Base-by-base conservation (phyloP, 768 basidiomycete species). In the Dentipellis fragilis region DNA sequence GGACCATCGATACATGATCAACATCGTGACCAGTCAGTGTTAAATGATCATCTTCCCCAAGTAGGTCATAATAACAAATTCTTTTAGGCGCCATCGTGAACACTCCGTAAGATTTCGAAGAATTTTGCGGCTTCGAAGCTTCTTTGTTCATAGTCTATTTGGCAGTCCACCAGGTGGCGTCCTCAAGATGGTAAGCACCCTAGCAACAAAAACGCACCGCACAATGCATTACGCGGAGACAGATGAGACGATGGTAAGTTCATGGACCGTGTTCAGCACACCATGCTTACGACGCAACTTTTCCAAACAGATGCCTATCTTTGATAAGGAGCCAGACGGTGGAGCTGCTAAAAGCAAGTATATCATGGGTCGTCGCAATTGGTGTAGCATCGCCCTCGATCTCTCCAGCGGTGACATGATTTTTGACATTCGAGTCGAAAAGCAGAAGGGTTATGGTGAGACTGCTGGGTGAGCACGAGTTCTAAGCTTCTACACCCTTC, bases 1-100 rank as follows among this genome's bases (percentile, higher is more conserved):
- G 22, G 96, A 97, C 67, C 73, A 82, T 65, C 81, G 92, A 47
- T 96, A 90, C 68, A 97, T 98, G 93, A 66, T 94, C 49, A 94
- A 95, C 61, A 72, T 93, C 36, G 79, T 91, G 9, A 83, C 89
- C 4, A 92, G 90, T 85, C 62, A 58, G 80, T 71, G 14, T 16
- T 34, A 57, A 7, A 10, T 37, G 34, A 21, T 17, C 36, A 56
- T 56, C 9, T 40, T 51, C 4, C 9, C 21, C 2, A 21, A 17
- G 53, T 51, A 23, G 29, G 51, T 34, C n/a, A 39, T 54, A 37
- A 36, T 54, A 35, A 58, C 57, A 21, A 29, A 17, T 37, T 8
- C 19, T 40, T 59, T 42, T 52, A 84, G 83, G 83, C 63, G 95
- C 95, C 12, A 98, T 99, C 59, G 95, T 99, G 49, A 95, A 96